These are phyloP conservation scores for Fusarium brachygibbosum DNA, from an alignment of 2,329 filamentous ascomycete genomes.

Conservation along the genomic window DNA sequence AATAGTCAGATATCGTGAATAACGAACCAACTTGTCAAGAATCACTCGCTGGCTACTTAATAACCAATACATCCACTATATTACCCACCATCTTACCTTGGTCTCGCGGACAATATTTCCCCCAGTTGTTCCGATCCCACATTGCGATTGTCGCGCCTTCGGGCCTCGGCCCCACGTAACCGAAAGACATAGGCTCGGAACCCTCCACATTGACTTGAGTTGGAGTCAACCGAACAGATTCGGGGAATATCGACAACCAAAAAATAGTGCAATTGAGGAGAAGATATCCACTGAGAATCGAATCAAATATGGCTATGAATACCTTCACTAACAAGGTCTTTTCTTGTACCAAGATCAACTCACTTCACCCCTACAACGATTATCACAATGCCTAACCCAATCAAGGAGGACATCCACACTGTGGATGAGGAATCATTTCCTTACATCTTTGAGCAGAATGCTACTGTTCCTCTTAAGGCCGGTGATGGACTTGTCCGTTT, in stretches of 20 bases:
- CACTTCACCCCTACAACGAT: background rate
- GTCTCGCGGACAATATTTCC: background rate
- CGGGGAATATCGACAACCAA: background rate
- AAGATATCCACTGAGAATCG: background rate
- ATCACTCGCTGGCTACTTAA: background rate
- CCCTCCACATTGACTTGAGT: conserved; percentile 20
- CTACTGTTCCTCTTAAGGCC: conserved; percentile 19
- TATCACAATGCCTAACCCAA: conserved; percentile 49
- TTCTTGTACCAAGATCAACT: background rate
- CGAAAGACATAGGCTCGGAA: conserved; percentile 22
- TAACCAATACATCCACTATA: background rate
- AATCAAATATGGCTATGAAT: conserved; percentile 19
- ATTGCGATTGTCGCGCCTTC: background rate
- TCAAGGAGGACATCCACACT: conserved; percentile 46
- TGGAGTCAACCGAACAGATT: conserved; percentile 7
- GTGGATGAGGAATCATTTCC: conserved; percentile 46
- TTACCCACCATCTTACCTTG: background rate
- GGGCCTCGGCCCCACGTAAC: conserved; percentile 38
- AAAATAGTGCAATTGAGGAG: conserved; percentile 11
- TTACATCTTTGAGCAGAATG: conserved; percentile 38
- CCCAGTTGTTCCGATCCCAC: conserved; percentile 4
- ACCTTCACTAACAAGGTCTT: background rate
- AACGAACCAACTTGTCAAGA: background rate
- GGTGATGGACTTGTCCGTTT: conserved; percentile 15
- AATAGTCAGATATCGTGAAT: too few species aligned